Evolutionary conservation across 768 basidiomycete species (phyloP), one percentile per base, ranked within the genome.

Genomic region (Termitomyces sp.): DNA sequence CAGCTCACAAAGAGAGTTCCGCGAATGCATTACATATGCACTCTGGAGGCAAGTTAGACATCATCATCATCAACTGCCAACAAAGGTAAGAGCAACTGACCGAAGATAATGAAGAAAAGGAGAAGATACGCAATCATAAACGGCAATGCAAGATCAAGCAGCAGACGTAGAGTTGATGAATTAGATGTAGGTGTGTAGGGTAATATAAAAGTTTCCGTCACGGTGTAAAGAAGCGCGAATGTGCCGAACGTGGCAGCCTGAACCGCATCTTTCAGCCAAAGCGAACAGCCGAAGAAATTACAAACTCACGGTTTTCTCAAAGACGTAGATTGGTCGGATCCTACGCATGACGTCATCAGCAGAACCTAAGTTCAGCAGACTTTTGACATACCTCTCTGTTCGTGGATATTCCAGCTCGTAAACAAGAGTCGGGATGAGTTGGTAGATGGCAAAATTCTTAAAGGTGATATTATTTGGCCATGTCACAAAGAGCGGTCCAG

Each of bases 21-120:
- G 95, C 96, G 64, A 98, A 97, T 7, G 79, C 93, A 64, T 97
- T 97, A 70, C 94, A 97, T 54, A 99, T 94, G 63, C 96, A 97
- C 69, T 98, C 96, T 90, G 11, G 41, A 12, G 21, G 28, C n/a
- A 5, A 5, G 32, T 53, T 38, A 22, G 22, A 22, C 9, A 45
- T 32, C 15, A 55, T 17, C 9, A 45, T 32, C 15, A 55, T 17
- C 9, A 42, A 45, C 2, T 19, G 7, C 38, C 41, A n/a, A 11
- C 11, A 21, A 2, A 22, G 7, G 38, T 17, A 5, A 32, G 41
- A 47, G 43, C 37, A 30, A 12, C 79, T 55, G 58, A 88, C 87
- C 90, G 61, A 92, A 92, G 55, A 93, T 87, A 53, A 93, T 87
- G 65, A 85, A 90, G 70, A 93, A 94, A 24, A 90, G 77, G 42